These are phyloP conservation scores for Podaxis sp. DNA, from an alignment of 768 basidiomycete species.

Conservation along the genomic window DNA sequence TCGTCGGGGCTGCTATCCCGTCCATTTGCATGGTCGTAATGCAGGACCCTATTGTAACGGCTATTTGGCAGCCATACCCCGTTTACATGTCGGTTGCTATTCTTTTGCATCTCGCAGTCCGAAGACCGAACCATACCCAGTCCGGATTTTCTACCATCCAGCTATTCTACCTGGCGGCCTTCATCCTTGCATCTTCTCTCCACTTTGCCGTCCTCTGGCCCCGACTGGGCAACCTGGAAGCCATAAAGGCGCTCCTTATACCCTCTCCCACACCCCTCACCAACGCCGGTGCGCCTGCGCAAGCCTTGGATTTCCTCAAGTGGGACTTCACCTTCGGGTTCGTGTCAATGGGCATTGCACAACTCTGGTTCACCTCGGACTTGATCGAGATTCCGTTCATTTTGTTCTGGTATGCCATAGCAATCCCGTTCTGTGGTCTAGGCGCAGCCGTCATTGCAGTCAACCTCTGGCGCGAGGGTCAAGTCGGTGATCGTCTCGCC, in stretches of 20 bases:
- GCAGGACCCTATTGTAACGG: constrained; percentile 38
- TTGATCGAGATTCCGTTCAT: constrained; percentile 27
- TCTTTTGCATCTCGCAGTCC: constrained; percentile 32
- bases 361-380: constrained; percentile 44
- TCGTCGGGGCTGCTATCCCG: constrained; percentile 43
- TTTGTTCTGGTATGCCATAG: constrained; percentile 38
- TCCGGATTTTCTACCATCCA: constrained; percentile 35
- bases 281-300: constrained; percentile 21
- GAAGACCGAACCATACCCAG: constrained; percentile 27
- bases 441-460: constrained; percentile 47
- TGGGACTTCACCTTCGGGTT: constrained; percentile 45
- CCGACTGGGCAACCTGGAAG: constrained; percentile 23
- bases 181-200: constrained; percentile 37
- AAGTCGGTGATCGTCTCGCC: constrained; percentile 5
- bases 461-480: constrained; percentile 45
- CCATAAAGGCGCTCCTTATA: constrained; percentile 29
- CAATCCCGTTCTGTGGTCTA: constrained; percentile 40
- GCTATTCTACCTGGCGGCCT: constrained; percentile 32
- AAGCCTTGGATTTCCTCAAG: constrained; percentile 40
- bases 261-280: constrained; percentile 29
- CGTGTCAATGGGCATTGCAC: constrained; percentile 35
- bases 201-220: constrained; percentile 39
- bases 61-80: constrained; percentile 53
- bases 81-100: constrained; percentile 39
- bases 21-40: constrained; percentile 39